Conservation (phyloP, 768 basidiomycete species). For the Lactarius akahatsu region DNA sequence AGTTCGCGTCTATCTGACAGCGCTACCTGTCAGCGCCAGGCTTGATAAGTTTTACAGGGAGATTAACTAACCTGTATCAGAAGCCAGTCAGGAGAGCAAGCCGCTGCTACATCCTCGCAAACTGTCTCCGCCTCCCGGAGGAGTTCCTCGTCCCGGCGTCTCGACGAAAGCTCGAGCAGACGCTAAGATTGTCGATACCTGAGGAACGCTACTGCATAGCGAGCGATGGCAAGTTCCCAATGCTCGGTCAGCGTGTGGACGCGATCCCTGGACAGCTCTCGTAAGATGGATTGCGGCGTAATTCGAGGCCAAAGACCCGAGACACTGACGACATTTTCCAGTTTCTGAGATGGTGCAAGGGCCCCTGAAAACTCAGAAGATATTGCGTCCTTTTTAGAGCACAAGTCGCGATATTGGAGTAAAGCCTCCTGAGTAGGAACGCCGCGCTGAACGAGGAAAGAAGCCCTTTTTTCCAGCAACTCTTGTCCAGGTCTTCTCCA, state of each 20-base stretch:
- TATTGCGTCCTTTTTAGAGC: not conserved
- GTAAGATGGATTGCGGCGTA: conserved; percentile 10
- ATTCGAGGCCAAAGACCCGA: conserved; percentile 20
- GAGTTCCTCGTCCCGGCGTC: conserved; percentile 4
- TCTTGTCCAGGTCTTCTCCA: conserved; percentile 10
- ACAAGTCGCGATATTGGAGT: not conserved
- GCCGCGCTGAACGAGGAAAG: not conserved
- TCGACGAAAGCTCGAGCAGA: conserved; percentile 12
- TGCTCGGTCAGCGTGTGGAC: conserved; percentile 8
- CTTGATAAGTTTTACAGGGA: not conserved
- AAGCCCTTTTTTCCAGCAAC: not conserved
- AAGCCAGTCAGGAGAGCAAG: conserved; percentile 15
- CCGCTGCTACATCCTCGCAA: not conserved
- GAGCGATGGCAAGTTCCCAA: not conserved
- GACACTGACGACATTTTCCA: not conserved
- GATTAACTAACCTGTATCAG: conserved; percentile 15
- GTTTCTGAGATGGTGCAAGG: conserved; percentile 2
- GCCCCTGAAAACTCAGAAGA: not conserved
- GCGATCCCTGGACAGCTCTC: conserved; percentile 31
- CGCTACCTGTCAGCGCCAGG: not conserved
- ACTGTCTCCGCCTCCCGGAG: conserved; percentile 5
- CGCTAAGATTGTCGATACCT: conserved; percentile 15
- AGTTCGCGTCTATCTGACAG: conserved; percentile 45
- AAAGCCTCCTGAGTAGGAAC: not conserved
- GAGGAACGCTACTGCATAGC: conserved; percentile 11